phyloP scores from a whole-genome alignment of 352 stramenopile species.

The Phytophthora pinifolia region DNA sequence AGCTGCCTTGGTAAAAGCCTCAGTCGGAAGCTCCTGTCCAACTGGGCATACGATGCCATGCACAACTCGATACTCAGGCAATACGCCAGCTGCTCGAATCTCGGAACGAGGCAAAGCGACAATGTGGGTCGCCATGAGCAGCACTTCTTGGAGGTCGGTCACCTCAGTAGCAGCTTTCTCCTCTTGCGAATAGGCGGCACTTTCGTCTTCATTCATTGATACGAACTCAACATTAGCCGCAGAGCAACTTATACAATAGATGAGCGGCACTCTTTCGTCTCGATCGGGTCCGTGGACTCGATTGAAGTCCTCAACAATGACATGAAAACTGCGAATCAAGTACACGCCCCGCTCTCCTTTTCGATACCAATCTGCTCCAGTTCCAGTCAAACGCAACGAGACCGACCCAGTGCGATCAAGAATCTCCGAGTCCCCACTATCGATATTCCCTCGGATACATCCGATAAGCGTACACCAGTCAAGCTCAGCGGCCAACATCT shows the following conservation, averaged over 20 bases:
- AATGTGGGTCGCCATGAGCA: conserved; percentile 37
- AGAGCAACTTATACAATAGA: conserved; percentile 29
- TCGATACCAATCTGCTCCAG: conserved; percentile 1
- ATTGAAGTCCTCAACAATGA: conserved; percentile 34
- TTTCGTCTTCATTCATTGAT: conserved; percentile 21
- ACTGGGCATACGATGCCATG: conserved; percentile 35
- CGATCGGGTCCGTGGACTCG: neutral
- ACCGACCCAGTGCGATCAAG: conserved; percentile 46
- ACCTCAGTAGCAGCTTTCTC: neutral
- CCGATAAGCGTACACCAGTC: conserved; percentile 42
- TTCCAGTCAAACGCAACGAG: conserved; percentile 22
- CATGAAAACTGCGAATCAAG: conserved; percentile 35
- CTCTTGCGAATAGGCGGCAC: conserved; percentile 1
- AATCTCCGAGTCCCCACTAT: conserved; percentile 42
- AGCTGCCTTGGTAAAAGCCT: conserved; percentile 12
- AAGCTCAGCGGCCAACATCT: conserved; percentile 22
- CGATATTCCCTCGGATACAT: conserved; percentile 33
- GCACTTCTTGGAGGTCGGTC: conserved; percentile 8
- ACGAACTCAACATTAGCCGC: conserved; percentile 25
- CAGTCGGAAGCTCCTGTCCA: conserved; percentile 6
- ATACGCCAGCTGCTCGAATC: conserved; percentile 3
- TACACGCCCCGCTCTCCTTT: conserved; percentile 22
- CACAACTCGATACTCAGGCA: conserved; percentile 39
- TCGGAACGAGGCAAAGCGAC: conserved; percentile 21
- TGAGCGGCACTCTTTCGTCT: conserved; percentile 16